phyloP scores from a whole-genome alignment of 176 grass and related monocot species.

The Bothriochloa decipiens region DNA sequence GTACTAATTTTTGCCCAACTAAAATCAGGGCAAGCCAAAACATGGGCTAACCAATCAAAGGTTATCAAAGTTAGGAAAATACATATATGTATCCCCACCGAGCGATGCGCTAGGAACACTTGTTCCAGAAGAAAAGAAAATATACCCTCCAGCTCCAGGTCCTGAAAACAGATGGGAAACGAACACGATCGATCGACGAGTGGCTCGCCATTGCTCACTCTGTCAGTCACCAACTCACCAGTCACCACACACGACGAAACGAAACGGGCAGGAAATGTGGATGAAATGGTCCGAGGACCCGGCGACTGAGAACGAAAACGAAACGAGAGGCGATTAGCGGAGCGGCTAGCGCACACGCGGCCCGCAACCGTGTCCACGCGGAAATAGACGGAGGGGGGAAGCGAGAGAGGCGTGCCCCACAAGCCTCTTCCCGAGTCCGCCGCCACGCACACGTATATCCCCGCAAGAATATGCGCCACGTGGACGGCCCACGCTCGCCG shows the following conservation, averaged over 20 bases:
- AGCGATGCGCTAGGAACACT: background rate
- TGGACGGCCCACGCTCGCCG: slow-evolving; percentile 60
- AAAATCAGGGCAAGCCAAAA: too few relatives aligned
- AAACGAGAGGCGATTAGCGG: slow-evolving; percentile 4
- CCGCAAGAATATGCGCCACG: slow-evolving; percentile 68
- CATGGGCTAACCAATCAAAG: too few relatives aligned
- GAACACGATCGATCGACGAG: background rate
- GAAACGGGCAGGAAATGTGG: slow-evolving; percentile 8
- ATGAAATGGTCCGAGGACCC: slow-evolving; percentile 30
- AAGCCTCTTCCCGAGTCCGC: slow-evolving; percentile 33
- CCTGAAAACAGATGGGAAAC: slow-evolving; percentile 4
- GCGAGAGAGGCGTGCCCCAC: slow-evolving; percentile 53
- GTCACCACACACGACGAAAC: background rate
- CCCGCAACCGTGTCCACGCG: slow-evolving; percentile 17
- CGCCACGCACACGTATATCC: slow-evolving; percentile 42
- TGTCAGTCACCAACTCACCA: background rate
- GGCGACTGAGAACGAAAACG: background rate
- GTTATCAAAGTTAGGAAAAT: too few relatives aligned
- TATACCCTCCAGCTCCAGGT: background rate
- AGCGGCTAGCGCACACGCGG: background rate
- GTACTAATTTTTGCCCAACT: too few relatives aligned
- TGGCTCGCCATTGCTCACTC: background rate
- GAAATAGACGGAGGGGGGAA: background rate
- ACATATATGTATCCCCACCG: too few relatives aligned
- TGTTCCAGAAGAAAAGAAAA: slow-evolving; percentile 1